Conservation (phyloP, 1,284 basidiomycete species). For the Microbotryum intermedium region DNA sequence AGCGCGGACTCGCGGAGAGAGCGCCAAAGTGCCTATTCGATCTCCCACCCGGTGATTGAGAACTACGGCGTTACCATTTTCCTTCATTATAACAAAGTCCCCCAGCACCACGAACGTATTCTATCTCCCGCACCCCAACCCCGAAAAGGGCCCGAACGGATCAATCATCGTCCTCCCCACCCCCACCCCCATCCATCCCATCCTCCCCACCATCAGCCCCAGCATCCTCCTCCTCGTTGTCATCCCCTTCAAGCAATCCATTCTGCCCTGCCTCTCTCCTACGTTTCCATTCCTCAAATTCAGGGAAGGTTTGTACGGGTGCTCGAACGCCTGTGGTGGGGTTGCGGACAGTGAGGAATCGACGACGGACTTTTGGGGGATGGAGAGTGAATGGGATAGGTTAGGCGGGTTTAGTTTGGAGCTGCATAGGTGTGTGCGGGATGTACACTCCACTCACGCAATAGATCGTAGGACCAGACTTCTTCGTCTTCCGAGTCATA, state of each 20-base stretch:
- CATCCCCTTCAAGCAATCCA: neutral
- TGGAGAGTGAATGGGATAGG: neutral
- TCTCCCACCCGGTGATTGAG: no score
- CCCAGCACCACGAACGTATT: no score
- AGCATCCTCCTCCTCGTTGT: neutral
- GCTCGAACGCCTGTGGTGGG: slow-evolving; percentile 5
- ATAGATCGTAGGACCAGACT: slow-evolving; percentile 17
- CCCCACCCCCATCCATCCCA: neutral
- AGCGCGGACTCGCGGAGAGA: no score
- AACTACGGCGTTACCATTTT: no score
- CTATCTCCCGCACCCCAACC: no score
- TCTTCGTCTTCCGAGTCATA: slow-evolving; percentile 29
- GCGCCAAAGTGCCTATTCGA: no score
- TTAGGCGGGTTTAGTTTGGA: neutral
- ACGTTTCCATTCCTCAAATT: slow-evolving; percentile 16
- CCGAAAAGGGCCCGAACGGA: no score
- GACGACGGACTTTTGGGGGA: slow-evolving; percentile 16
- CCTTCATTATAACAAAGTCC: no score
- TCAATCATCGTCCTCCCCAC: neutral
- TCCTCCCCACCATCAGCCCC: slow-evolving; percentile 2
- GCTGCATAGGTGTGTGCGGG: neutral
- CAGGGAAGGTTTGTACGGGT: slow-evolving; percentile 4
- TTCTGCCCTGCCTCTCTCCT: neutral
- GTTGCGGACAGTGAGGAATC: slow-evolving; percentile 7
- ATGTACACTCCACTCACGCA: slow-evolving; percentile 6